Evolutionary conservation across 208 protist species (phyloP).

Genomic region (Phytomonas sp.): DNA sequence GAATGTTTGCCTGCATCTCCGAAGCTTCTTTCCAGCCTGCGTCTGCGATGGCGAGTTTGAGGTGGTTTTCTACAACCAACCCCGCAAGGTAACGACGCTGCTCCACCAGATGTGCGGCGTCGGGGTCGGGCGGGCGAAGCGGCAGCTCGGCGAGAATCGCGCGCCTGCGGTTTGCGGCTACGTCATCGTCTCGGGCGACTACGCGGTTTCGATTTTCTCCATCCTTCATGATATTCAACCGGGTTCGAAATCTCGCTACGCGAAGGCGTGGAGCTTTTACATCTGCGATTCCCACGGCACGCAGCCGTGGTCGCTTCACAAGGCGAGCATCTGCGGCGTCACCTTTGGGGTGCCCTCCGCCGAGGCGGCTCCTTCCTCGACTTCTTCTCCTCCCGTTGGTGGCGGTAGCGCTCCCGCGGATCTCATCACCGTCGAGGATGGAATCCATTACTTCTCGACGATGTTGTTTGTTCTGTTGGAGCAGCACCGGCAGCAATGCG

Average conservation of each 20-base stretch:
- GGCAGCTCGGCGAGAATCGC: constrained; percentile 2
- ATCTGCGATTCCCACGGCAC: constrained; percentile 85
- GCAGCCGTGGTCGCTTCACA: constrained; percentile 75
- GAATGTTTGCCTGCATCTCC: constrained; percentile 63
- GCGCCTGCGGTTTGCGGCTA: constrained; percentile 60
- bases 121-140: constrained; percentile 13
- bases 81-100: constrained; percentile 30
- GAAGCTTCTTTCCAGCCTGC: constrained; percentile 61
- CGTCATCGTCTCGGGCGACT: constrained; percentile 84
- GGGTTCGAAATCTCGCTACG: constrained; percentile 19
- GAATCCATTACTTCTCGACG: constrained; percentile 67
- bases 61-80: constrained; percentile 79
- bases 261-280: constrained; percentile 69
- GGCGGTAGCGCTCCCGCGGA: neutral
- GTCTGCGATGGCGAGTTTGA: constrained; percentile 68
- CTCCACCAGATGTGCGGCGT: constrained; percentile 43
- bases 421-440: constrained; percentile 40
- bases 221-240: constrained; percentile 37
- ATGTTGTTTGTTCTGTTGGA: constrained; percentile 79
- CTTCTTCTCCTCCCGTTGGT: neutral
- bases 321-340: constrained; percentile 61
- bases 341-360: constrained; percentile 10
- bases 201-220: constrained; percentile 79
- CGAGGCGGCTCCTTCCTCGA: neutral
- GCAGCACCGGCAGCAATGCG: constrained; percentile 42